Base-by-base conservation (phyloP, 2,329 filamentous ascomycete genomes). In the Plectosphaerella sp. region DNA sequence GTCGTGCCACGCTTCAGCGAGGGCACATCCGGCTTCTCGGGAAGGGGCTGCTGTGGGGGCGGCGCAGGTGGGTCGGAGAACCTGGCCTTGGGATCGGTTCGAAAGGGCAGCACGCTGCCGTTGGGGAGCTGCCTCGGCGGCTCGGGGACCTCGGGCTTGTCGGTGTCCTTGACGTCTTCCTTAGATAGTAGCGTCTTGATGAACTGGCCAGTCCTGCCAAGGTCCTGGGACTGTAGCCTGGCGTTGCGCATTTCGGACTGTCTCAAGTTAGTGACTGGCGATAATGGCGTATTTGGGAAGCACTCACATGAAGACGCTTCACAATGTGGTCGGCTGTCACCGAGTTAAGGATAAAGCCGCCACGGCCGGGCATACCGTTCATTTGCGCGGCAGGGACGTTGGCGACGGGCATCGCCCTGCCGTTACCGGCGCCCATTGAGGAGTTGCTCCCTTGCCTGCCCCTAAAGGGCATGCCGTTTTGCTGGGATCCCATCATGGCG, bases 301-400 rank as follows among this genome's bases (percentile, higher is more conserved):
- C 4, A 80, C 85, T 75, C 76, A 92, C 89, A 65, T 89, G 88
- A 49, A 94, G 75, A 64, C 85, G 86, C 66, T 96, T 97, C 39
- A 97, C 87, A 52, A 99, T 92, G 61, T 96, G 90, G 66, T 99
- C 94, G 43, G 95, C 94, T 7, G 91, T 95, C 57, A 97, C 86
- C 0, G 92, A 91, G 7, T 89, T 89, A 52, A 95, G 76, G 84
- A 91, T 95, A 61, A 91, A 91, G 37, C 91, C 89, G 49, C 91
- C 81, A 60, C 90, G 89, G 58, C 91, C 88, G 51, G 82, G 79
- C 64, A 91, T 75, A 14, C 71, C 78, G 58, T 82, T 88, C 10
- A 72, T 59, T 53, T 80, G 78, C 33, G 72, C 64, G 35, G 68
- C 73, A 61, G 77, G 73, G 65, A 78, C 73, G 11, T 66, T 77